Evolutionary conservation across 2,329 filamentous ascomycete genomes (phyloP).

Genomic region (Phyllosticta citriasiana): DNA sequence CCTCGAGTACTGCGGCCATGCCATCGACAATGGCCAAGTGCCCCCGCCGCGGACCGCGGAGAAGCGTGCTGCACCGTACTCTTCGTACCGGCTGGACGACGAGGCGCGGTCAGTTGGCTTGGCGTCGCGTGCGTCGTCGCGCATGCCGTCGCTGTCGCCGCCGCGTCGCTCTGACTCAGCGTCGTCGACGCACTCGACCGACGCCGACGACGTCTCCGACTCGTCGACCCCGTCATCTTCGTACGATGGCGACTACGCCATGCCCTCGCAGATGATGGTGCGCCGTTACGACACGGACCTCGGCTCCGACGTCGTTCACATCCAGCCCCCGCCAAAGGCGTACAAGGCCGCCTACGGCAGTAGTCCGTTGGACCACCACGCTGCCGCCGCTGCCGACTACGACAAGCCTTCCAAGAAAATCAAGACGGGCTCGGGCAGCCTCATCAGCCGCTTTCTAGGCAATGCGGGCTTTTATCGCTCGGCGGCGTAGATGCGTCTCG

Average conservation of each 20-base stretch:
- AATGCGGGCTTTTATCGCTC: conserved; percentile 1
- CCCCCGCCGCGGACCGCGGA: conserved; percentile 23
- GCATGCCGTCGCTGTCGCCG: conserved; percentile 40
- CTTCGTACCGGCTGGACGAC: conserved; percentile 24
- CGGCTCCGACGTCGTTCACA: conserved; percentile 34
- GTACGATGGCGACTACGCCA: conserved; percentile 18
- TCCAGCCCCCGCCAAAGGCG: conserved; percentile 19
- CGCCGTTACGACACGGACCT: conserved; percentile 32
- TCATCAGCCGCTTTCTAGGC: conserved; percentile 12
- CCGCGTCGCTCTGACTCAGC: conserved; percentile 29
- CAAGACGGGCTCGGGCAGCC: conserved; percentile 17
- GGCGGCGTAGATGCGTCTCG: background rate
- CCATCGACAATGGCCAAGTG: conserved; percentile 28
- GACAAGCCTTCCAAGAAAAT: conserved; percentile 31
- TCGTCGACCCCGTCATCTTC: conserved; percentile 26
- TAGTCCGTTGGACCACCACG: conserved; percentile 14
- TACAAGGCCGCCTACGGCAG: conserved; percentile 12
- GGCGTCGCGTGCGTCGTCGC: conserved; percentile 30
- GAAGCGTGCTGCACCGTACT: conserved; percentile 21
- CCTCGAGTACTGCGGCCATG: conserved; percentile 25
- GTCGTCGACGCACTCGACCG: conserved; percentile 1
- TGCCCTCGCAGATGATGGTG: conserved; percentile 15
- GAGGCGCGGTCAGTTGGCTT: conserved; percentile 20
- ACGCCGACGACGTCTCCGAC: conserved; percentile 19
- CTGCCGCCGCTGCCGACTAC: conserved; percentile 22